Conservation (phyloP, 2,329 filamentous ascomycete species). For the Phyllosticta ampelicida region DNA sequence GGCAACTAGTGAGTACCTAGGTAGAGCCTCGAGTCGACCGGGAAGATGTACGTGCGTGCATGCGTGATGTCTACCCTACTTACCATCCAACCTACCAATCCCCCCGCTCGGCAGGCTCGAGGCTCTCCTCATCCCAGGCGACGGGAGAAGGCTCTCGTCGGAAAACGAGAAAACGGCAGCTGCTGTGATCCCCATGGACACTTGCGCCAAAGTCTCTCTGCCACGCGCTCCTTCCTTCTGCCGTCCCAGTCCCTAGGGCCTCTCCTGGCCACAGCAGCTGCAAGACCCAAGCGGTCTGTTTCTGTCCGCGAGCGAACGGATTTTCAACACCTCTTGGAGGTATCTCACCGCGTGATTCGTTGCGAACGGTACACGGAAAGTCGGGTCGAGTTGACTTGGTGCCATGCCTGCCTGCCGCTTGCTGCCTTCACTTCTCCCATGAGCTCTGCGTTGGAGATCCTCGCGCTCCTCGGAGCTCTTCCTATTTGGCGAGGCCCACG, state of each 20-base stretch:
- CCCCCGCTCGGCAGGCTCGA: background rate
- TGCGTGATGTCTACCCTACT: too few relatives aligned
- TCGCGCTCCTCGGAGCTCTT: background rate
- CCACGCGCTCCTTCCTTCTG: background rate
- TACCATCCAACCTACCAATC: too few relatives aligned
- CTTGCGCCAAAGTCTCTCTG: background rate
- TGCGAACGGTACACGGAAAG: background rate
- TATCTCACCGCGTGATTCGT: background rate
- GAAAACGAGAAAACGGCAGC: background rate
- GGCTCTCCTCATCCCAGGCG: background rate
- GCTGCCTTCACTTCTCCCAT: background rate
- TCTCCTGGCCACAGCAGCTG: background rate
- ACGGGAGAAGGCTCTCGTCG: background rate
- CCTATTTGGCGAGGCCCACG: background rate
- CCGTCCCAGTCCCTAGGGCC: background rate
- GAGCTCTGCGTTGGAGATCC: background rate
- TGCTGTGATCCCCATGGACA: background rate
- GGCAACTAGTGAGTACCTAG: too few relatives aligned
- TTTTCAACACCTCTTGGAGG: background rate
- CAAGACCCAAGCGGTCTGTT: background rate
- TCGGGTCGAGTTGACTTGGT: background rate
- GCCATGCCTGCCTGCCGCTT: background rate
- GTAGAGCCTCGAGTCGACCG: too few relatives aligned
- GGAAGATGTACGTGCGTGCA: too few relatives aligned
- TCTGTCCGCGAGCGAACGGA: background rate